These are phyloP conservation scores for Thuja plicata DNA, from an alignment of 83 land plant species.

Conservation along the genomic window DNA sequence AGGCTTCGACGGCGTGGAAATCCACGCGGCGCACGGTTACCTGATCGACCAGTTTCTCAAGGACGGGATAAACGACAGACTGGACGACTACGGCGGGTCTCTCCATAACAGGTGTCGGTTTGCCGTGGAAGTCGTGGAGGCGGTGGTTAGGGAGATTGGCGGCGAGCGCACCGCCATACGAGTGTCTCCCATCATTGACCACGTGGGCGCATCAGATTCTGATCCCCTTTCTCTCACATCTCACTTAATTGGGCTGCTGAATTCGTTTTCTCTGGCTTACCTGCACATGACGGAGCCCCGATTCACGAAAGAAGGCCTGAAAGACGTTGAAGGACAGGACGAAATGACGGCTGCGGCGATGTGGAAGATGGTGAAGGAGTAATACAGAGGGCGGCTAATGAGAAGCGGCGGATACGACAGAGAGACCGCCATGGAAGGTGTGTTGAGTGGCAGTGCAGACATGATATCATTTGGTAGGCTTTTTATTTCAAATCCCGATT, in stretches of 20 bases:
- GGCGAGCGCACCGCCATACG: slow-evolving; percentile 48
- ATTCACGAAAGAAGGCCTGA: slow-evolving; percentile 49
- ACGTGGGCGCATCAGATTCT: slow-evolving; percentile 66
- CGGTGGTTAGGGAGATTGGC: slow-evolving; percentile 55
- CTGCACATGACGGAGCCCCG: slow-evolving; percentile 82
- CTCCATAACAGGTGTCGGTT: slow-evolving; percentile 59
- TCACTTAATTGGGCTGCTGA: slow-evolving; percentile 47
- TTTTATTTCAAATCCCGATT: slow-evolving; percentile 71
- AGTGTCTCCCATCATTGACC: slow-evolving; percentile 76
- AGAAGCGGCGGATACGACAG: slow-evolving; percentile 58
- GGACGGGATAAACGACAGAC: slow-evolving; percentile 68
- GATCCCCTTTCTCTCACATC: slow-evolving; percentile 55
- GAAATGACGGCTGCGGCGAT: slow-evolving; percentile 22
- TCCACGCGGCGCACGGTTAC: slow-evolving; percentile 84
- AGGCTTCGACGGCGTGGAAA: slow-evolving; percentile 77
- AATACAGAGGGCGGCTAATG: slow-evolving; percentile 57
- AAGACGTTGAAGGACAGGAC: slow-evolving; percentile 28
- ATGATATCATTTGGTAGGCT: slow-evolving; percentile 67
- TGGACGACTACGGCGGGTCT: slow-evolving; percentile 67
- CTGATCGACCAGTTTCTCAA: slow-evolving; percentile 79
- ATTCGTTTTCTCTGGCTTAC: slow-evolving; percentile 54
- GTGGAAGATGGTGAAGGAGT: slow-evolving; percentile 24
- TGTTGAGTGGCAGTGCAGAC: slow-evolving; percentile 52
- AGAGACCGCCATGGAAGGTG: slow-evolving; percentile 54
- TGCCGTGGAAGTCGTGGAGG: slow-evolving; percentile 37